phyloP scores from a whole-genome alignment of 371 early-diverging fungal genomes.

The Apophysomyces variabilis region DNA sequence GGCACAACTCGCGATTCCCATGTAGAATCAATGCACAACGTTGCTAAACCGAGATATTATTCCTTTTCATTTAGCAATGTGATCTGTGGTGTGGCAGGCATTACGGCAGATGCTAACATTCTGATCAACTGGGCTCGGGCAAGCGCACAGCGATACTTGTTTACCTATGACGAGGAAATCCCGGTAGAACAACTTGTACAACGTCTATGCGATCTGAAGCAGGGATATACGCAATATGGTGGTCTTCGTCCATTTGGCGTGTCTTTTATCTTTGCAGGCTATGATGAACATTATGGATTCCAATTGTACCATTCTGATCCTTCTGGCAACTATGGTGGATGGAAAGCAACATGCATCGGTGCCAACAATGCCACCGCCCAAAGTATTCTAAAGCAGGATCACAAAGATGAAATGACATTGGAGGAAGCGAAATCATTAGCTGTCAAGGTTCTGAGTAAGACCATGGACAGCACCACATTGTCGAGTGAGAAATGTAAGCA shows the following conservation, averaged over 20 bases:
- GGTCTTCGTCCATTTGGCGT: constrained; percentile 99
- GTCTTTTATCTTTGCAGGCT: constrained; percentile 97
- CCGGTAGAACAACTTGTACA: constrained; percentile 96
- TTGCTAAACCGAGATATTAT: too few species aligned
- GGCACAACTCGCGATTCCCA: not conserved
- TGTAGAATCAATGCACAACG: too few species aligned
- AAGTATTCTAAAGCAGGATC: constrained; percentile 93
- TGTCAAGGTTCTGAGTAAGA: constrained; percentile 93
- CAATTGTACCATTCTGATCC: constrained; percentile 99
- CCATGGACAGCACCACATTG: constrained; percentile 91
- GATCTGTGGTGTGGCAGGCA: constrained; percentile 97
- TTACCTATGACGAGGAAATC: constrained; percentile 88
- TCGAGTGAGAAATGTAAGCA: constrained; percentile 88
- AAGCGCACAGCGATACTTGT: constrained; percentile 90
- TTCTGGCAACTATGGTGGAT: constrained; percentile 98
- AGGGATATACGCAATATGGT: constrained; percentile 98
- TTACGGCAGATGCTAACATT: constrained; percentile 97
- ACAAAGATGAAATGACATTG: constrained; percentile 87
- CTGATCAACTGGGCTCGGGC: constrained; percentile 91
- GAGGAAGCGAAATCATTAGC: constrained; percentile 89
- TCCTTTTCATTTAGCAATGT: constrained; percentile 68
- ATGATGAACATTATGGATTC: constrained; percentile 90
- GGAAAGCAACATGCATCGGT: constrained; percentile 99
- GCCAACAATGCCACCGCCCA: constrained; percentile 92
- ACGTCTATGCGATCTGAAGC: constrained; percentile 94